Conservation (phyloP, 768 basidiomycete genomes). For the Termitomyces sp. region DNA sequence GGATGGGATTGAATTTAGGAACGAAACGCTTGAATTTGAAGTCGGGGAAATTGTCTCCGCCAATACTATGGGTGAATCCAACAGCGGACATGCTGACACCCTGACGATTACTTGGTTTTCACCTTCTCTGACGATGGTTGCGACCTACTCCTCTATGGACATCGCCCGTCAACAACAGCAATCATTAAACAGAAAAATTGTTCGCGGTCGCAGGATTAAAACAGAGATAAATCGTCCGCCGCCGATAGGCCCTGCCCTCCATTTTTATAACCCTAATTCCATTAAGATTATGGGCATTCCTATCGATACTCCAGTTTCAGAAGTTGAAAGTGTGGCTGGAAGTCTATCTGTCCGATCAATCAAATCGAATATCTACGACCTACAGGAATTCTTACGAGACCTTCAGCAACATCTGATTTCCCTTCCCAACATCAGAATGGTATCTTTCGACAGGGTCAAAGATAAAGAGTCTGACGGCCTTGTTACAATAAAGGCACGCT, state of each 20-base stretch:
- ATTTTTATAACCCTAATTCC: slow-evolving; percentile 27
- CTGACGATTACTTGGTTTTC: slow-evolving; percentile 50
- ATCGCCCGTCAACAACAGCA: slow-evolving; percentile 32
- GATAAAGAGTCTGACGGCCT: slow-evolving; percentile 27
- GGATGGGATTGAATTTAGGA: slow-evolving; percentile 47
- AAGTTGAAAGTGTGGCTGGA: slow-evolving; percentile 29
- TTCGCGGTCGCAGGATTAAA: slow-evolving; percentile 42
- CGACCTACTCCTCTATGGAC: slow-evolving; percentile 32
- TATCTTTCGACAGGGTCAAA: slow-evolving; percentile 24
- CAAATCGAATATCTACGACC: slow-evolving; percentile 20
- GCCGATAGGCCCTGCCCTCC: slow-evolving; percentile 28
- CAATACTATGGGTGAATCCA: slow-evolving; percentile 39
- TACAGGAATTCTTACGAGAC: slow-evolving; percentile 17
- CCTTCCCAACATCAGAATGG: slow-evolving; percentile 17
- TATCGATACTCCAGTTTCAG: slow-evolving; percentile 17
- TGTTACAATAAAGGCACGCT: slow-evolving; percentile 39
- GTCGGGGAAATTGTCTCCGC: slow-evolving; percentile 34
- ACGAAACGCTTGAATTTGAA: slow-evolving; percentile 39
- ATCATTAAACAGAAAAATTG: slow-evolving; percentile 32
- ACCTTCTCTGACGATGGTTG: slow-evolving; percentile 46
- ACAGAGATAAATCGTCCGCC: slow-evolving; percentile 40
- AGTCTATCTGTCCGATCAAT: slow-evolving; percentile 19
- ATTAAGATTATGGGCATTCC: slow-evolving; percentile 46
- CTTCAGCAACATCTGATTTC: slow-evolving; percentile 24
- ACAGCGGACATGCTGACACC: slow-evolving; percentile 30